Percentiles rank a stretch among this genome's conserved stretches.
Conservation (phyloP, 2,329 filamentous ascomycete species). For the Hymenoscyphus repandus region DNA sequence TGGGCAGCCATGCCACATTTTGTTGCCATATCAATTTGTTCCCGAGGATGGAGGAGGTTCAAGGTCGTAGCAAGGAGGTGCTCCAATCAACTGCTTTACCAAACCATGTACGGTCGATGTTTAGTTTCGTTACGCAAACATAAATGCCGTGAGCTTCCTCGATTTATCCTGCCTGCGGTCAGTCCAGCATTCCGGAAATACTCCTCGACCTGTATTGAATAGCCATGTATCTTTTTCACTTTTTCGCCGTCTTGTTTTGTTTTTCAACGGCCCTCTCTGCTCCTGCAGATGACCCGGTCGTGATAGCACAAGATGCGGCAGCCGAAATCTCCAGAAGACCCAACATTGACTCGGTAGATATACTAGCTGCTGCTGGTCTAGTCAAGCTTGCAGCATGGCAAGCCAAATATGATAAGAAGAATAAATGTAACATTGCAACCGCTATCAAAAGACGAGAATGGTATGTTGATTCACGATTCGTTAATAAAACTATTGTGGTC, state of each 20-base stretch:
- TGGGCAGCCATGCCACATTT: too few species aligned
- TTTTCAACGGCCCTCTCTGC: not conserved
- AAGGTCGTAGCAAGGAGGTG: too few species aligned
- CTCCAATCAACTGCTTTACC: too few species aligned
- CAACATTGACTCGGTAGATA: not conserved
- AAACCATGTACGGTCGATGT: too few species aligned
- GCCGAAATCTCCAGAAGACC: not conserved
- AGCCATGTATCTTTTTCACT: not conserved
- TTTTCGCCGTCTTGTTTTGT: not conserved
- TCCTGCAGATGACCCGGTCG: not conserved
- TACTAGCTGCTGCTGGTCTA: not conserved
- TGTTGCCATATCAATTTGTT: too few species aligned
- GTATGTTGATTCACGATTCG: not conserved
- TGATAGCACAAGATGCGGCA: not conserved
- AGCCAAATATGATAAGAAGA: not conserved
- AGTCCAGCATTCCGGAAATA: too few species aligned
- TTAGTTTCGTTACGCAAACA: too few species aligned
- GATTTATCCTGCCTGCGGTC: too few species aligned
- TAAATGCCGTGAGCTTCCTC: too few species aligned
- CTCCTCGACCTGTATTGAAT: too few species aligned
- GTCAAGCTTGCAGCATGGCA: not conserved
- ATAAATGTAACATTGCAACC: not conserved
- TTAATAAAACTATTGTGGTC: too few species aligned
- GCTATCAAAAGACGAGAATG: not conserved
- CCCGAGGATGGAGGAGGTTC: too few species aligned